These are phyloP conservation scores for Pseudotulostoma volvatum DNA, from an alignment of 495 filamentous ascomycete species.

Conservation along the genomic window DNA sequence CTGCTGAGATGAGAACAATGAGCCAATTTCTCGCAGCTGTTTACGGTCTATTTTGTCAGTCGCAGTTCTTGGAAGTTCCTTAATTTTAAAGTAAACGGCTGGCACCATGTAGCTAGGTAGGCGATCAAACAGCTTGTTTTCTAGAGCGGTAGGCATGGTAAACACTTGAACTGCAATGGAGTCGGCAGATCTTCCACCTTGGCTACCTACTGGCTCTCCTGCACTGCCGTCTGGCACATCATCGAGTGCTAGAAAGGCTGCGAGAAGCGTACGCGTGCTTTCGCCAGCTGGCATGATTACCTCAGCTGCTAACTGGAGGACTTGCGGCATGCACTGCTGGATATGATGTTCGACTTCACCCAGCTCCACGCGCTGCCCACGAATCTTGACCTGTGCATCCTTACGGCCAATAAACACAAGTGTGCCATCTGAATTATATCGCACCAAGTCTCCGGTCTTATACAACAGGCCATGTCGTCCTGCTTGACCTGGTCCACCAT, in stretches of 20 bases:
- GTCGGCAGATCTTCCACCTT: no score
- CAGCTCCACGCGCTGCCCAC: constrained; percentile 20
- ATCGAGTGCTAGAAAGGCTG: no score
- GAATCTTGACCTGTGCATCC: constrained; percentile 19
- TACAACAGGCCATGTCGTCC: constrained; percentile 14
- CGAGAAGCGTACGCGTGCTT: no score
- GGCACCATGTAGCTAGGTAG: constrained; percentile 25
- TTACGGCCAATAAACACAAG: constrained; percentile 21
- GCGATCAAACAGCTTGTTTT: constrained; percentile 3
- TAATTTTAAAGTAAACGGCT: constrained; percentile 13
- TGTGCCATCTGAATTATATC: constrained; percentile 19
- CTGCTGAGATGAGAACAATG: not conserved
- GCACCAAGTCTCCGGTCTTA: constrained; percentile 36
- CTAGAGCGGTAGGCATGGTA: no score
- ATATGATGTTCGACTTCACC: constrained; percentile 17
- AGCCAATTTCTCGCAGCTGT: constrained; percentile 5
- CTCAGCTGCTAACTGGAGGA: no score
- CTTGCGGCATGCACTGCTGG: no score
- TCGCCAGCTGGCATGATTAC: no score
- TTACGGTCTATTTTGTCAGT: constrained; percentile 7
- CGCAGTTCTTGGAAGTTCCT: constrained; percentile 14
- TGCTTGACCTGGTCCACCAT: constrained; percentile 3
- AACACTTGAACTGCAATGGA: no score
- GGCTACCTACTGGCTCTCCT: no score
- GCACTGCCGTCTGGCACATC: no score